Conservation (phyloP, 345 rosid genomes). For the Murraya koenigii region DNA sequence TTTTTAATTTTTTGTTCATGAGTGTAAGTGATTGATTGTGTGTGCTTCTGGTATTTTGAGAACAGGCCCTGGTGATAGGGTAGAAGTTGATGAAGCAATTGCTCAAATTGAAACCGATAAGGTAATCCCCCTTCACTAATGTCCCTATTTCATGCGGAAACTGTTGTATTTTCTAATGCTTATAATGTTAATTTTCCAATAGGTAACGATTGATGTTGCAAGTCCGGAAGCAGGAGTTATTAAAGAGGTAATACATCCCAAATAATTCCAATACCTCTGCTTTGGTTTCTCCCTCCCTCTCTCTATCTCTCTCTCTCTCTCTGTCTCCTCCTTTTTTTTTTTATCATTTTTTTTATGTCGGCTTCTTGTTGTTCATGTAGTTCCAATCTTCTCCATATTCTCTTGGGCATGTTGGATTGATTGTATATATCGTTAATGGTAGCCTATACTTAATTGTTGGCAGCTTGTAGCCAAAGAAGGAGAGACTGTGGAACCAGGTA, state of each 20-base stretch:
- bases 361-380: background rate
- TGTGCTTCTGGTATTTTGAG: conserved; percentile 10
- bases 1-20: background rate
- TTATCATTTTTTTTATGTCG: too few relatives aligned
- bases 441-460: background rate
- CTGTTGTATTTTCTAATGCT: background rate
- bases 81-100: conserved; percentile 80
- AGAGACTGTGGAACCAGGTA: conserved; percentile 93
- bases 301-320: background rate
- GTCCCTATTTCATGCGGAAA: too few relatives aligned
- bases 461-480: conserved; percentile 94
- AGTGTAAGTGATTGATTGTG: conserved; percentile 6
- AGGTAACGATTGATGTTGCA: conserved; percentile 56
- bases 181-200: conserved; percentile 10
- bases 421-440: background rate
- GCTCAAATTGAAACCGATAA: conserved; percentile 99
- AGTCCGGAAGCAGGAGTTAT: conserved; percentile 88
- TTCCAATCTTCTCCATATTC: background rate
- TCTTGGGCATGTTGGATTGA: background rate
- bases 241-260: conserved; percentile 49
- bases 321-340: too few relatives aligned
- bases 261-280: background rate
- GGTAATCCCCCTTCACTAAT: conserved; percentile 30
- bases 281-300: background rate
- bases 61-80: conserved; percentile 89